Conservation (phyloP, 1,139 yeast genomes). For the Candida tropicalis region DNA sequence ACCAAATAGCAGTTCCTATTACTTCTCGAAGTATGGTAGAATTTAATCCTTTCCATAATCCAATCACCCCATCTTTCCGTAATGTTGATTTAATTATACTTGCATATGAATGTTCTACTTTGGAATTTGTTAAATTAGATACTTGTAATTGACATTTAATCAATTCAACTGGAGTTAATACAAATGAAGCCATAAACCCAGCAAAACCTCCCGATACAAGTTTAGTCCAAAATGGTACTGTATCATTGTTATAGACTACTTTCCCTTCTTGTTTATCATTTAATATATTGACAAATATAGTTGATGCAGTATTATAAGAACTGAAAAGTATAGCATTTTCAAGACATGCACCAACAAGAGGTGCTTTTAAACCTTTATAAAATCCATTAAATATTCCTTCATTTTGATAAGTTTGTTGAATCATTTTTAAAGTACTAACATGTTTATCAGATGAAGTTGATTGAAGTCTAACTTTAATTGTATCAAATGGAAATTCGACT, state of each 20-base stretch:
- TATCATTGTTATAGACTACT: conserved; percentile 18
- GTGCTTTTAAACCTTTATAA: conserved; percentile 72
- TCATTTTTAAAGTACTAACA: conserved; percentile 60
- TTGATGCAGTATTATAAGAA: conserved; percentile 65
- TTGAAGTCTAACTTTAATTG: conserved; percentile 87
- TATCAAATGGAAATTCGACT: conserved; percentile 91
- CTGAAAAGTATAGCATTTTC: conserved; percentile 66
- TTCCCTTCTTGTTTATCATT: conserved; percentile 9
- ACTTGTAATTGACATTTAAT: conserved; percentile 90
- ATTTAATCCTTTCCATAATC: conserved; percentile 80
- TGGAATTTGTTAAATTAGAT: conserved; percentile 39
- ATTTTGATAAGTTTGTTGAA: conserved; percentile 54
- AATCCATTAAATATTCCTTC: conserved; percentile 65
- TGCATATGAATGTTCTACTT: conserved; percentile 18
- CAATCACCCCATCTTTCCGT: conserved; percentile 53
- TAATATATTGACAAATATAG: conserved; percentile 55
- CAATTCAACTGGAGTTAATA: conserved; percentile 87
- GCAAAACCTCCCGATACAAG: conserved; percentile 75
- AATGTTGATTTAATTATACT: conserved; percentile 48
- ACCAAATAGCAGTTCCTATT: conserved; percentile 94
- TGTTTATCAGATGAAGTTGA: conserved; percentile 40
- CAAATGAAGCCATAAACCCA: conserved; percentile 81
- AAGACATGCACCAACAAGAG: conserved; percentile 82
- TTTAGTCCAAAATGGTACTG: conserved; percentile 40
- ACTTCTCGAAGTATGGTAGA: conserved; percentile 86